Evolutionary conservation across 805 yeast genomes (phyloP), one percentile per base, ranked within the genome.

Genomic region (Saccharomycopsis amapae): DNA sequence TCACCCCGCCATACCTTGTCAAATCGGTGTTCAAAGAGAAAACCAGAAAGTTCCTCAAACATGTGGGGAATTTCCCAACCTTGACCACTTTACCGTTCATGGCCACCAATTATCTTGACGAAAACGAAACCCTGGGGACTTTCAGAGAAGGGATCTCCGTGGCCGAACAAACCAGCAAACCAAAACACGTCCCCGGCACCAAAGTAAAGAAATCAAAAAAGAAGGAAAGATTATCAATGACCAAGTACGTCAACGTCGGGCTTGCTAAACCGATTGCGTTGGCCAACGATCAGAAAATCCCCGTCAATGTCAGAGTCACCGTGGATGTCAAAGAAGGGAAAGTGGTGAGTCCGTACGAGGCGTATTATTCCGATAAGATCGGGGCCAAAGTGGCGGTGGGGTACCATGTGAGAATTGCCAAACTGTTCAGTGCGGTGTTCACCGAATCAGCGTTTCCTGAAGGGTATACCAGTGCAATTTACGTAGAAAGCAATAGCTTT

Each of bases 161-260:
- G 17, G 19, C 48, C 24, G 58, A 59, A 45, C 59, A 58, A 41
- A 24, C 50, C 2, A 28, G 24, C 12, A 38, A 47, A 33, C 31
- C 34, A 3, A 48, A 48, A 25, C 51, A 51, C 38, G 36, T 44
- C 9, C 51, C 53, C 3, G 53, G 53, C 15, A 42, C 56, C 38
- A 53, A 57, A 48, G 49, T 56, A 50, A 58, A 69, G 63, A 61
- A 67, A 56, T 55, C 67, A 57, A 69, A 70, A 40, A 74, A 71
- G 52, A 72, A 76, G 50, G 68, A 67, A 34, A 74, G 72, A 35
- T 65, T 77, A 35, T 64, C 71, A 28, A 69, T 69, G 33, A 88
- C 96, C 4, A 79, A 78, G 55, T 85, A 70, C 56, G 84, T 88
- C 41, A 86, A 88, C 56, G 69, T 88, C 38, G 97, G 97, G 1